Conservation (phyloP, 1,284 basidiomycete genomes). For the Peniophora sp. region DNA sequence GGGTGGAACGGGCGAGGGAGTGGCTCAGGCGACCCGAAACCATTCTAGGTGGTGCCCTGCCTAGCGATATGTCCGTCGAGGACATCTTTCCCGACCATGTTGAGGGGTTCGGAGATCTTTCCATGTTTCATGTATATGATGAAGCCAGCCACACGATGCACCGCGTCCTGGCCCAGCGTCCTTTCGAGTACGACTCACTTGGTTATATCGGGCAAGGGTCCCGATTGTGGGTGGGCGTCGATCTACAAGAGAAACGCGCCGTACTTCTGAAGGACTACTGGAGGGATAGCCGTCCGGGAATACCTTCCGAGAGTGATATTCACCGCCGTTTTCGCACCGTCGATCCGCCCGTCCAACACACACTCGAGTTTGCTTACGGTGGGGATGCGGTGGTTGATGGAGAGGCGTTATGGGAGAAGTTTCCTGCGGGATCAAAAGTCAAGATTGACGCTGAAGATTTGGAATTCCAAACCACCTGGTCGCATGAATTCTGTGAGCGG, state of each 20-base stretch:
- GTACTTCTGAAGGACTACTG: neutral
- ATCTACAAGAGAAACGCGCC: neutral
- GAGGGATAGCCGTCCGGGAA: neutral
- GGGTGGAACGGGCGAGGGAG: neutral
- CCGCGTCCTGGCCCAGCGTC: neutral
- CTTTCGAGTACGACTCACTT: neutral
- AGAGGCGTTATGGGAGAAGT: neutral
- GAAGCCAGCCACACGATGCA: neutral
- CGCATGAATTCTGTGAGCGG: neutral
- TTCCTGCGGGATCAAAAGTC: neutral
- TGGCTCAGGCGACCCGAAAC: neutral
- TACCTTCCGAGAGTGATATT: neutral
- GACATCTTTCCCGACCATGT: neutral
- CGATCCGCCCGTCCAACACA: neutral
- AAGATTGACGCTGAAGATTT: too few relatives aligned
- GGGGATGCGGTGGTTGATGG: neutral
- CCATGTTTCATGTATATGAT: neutral
- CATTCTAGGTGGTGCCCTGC: too few relatives aligned
- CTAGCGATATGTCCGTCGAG: neutral
- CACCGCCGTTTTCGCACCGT: neutral
- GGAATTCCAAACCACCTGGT: too few relatives aligned
- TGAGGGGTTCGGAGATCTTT: neutral
- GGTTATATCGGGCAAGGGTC: too few relatives aligned
- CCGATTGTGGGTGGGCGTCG: neutral
- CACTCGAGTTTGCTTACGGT: neutral